phyloP scores from a whole-genome alignment of 2,329 filamentous ascomycete species.

The Fusarium sublunatum region DNA sequence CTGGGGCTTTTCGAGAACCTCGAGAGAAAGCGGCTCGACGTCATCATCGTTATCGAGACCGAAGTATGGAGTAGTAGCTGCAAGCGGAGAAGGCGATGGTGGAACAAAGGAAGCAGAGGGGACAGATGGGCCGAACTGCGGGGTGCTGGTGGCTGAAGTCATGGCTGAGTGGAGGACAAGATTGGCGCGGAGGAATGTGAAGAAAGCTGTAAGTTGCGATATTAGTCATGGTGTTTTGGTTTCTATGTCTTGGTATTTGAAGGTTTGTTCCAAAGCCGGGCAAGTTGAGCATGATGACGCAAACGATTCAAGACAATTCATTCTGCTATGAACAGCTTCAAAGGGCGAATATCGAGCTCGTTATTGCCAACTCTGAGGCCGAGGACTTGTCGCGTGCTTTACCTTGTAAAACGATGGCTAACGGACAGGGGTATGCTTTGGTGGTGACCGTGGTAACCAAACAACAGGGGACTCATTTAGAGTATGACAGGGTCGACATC shows the following conservation, averaged over 20 bases:
- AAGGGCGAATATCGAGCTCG: slow-evolving; percentile 4
- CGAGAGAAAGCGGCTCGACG: slow-evolving; percentile 73
- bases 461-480: slow-evolving; percentile 27
- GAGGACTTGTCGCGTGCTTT: slow-evolving; percentile 16
- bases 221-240: slow-evolving; percentile 34
- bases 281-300: background rate
- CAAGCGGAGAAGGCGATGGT: slow-evolving; percentile 67
- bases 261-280: slow-evolving; percentile 3
- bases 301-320: background rate
- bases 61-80: slow-evolving; percentile 68
- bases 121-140: slow-evolving; percentile 66
- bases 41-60: slow-evolving; percentile 53
- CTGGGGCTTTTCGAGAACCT: slow-evolving; percentile 62
- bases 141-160: slow-evolving; percentile 73
- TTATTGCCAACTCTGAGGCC: background rate
- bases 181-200: slow-evolving; percentile 84
- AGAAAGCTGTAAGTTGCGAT: slow-evolving; percentile 71
- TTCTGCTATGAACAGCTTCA: slow-evolving; percentile 3
- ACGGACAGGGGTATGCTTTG: slow-evolving; percentile 24
- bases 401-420: slow-evolving; percentile 1
- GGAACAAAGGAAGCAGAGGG: slow-evolving; percentile 52
- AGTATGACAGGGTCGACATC: slow-evolving; percentile 21
- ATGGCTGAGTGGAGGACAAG: slow-evolving; percentile 74
- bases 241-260: background rate
- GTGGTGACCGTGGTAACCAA: slow-evolving; percentile 40